Percentiles rank a stretch among this genome's conserved stretches.
These are phyloP conservation scores for Carex parvula DNA, from an alignment of 176 grass and related monocot species.

Conservation along the genomic window DNA sequence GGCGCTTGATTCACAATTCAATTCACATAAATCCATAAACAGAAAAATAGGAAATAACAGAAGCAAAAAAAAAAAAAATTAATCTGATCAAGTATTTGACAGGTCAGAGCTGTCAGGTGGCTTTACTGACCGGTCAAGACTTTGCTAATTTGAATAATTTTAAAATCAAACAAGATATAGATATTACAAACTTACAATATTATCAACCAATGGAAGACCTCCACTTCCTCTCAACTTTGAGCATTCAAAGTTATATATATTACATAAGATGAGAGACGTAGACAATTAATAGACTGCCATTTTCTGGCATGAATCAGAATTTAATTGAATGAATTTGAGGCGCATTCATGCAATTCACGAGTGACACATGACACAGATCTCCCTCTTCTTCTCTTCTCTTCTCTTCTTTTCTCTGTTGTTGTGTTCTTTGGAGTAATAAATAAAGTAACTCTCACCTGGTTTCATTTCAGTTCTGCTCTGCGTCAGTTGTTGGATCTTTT, in stretches of 20 bases:
- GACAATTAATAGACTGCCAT: conserved; percentile 10
- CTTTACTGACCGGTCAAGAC: conserved; percentile 7
- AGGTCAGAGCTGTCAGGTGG: not conserved
- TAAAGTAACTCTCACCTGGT: conserved; percentile 23
- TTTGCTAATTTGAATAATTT: not conserved
- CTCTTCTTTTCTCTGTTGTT: conserved; percentile 3
- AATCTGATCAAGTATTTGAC: not conserved
- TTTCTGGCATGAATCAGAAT: conserved; percentile 23
- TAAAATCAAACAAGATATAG: not conserved
- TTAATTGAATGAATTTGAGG: conserved; percentile 16
- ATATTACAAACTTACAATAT: not conserved
- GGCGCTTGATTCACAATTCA: not conserved
- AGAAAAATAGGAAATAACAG: not conserved
- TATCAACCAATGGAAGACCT: not conserved
- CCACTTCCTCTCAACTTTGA: conserved; percentile 10
- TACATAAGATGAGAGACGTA: not conserved
- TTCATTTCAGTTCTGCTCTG: conserved; percentile 5
- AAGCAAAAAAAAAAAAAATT: not conserved
- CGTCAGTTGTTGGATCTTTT: not conserved
- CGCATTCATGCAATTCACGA: conserved; percentile 32
- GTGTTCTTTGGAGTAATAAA: conserved; percentile 15
- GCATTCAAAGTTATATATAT: not conserved
- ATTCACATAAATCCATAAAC: not conserved
- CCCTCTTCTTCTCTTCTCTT: not conserved
- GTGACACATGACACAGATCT: conserved; percentile 12